Base-by-base conservation (phyloP, 73 alveolate species). In the Urostyla sp. region DNA sequence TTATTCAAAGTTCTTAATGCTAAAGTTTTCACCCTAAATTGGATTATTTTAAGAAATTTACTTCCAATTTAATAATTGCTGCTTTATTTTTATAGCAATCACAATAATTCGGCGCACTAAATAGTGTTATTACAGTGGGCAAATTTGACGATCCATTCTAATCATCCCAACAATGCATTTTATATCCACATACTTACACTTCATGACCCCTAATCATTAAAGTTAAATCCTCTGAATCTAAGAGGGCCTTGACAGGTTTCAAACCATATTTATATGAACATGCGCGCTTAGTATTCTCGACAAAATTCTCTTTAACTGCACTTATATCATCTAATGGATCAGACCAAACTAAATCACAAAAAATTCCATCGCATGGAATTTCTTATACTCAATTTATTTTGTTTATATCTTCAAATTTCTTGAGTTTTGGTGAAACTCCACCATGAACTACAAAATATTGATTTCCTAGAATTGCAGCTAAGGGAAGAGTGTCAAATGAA, bases 181-280 rank as follows among this genome's bases (percentile, higher is more conserved):
- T 90, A 59, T 78, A 92, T 11, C 98, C 99, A 36, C 93, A 95
- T 63, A 89, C 75, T 79, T 94, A 95, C 15, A 97, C 98, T 54
- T 95, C 93, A 78, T 95, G 99, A 15, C 98, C 99, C 7, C 99
- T 53, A 3, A 90, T 46, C 26, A 72, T 74, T 24, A 92, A 72
- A 48, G 91, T 54, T 56, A 89, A 72, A 66, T 81, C 82, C 72
- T 90, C 84, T 80, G 81, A 72, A 36, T 80, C 78, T 34, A 94
- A 73, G 63, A 93, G 78, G n/a, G 79, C 84, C 0, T 55, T 80
- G n/a, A 90, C 84, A 15, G 97, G 97, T 31, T 87, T 94, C 24
- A 80, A 67, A 18, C 97, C 97, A 24, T 66, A 66, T 46, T 66
- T 66, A 75, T 75, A 55, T 57, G 96, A 49, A 69, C 96, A 69